A percentile compares a stretch with the other conserved stretches of the same genome.
Evolutionary conservation across 805 yeast genomes (phyloP).

Genomic region (Tetrapisispora arboricola): DNA sequence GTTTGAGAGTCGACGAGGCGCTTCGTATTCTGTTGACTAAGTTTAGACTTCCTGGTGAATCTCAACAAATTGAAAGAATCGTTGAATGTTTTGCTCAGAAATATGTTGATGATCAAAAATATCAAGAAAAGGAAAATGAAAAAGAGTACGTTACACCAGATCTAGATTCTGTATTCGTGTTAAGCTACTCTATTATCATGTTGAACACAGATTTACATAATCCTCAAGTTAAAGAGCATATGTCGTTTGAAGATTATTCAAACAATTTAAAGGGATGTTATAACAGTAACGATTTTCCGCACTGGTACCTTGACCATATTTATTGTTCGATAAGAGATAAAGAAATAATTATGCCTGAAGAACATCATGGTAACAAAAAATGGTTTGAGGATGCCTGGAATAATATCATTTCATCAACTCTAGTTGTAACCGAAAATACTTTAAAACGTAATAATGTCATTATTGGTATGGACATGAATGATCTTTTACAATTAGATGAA

Average conservation of each 20-base stretch:
- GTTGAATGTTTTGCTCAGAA: slow-evolving; percentile 78
- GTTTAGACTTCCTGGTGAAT: slow-evolving; percentile 93
- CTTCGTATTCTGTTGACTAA: slow-evolving; percentile 68
- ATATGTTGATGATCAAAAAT: slow-evolving; percentile 56
- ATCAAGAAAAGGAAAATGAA: slow-evolving; percentile 14
- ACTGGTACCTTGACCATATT: slow-evolving; percentile 74
- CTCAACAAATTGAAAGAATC: slow-evolving; percentile 90
- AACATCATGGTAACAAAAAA: slow-evolving; percentile 84
- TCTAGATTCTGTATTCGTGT: slow-evolving; percentile 76
- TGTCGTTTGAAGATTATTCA: slow-evolving; percentile 77
- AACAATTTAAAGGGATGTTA: slow-evolving; percentile 73
- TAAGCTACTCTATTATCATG: slow-evolving; percentile 88
- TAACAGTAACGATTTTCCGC: slow-evolving; percentile 59
- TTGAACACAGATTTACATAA: slow-evolving; percentile 89
- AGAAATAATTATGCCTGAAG: slow-evolving; percentile 97
- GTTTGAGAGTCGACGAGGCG: slow-evolving; percentile 86
- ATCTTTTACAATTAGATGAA: slow-evolving; percentile 51
- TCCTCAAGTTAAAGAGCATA: slow-evolving; percentile 84
- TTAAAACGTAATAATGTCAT: slow-evolving; percentile 10
- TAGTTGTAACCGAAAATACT: slow-evolving; percentile 22
- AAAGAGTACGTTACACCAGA: slow-evolving; percentile 52
- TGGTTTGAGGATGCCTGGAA: slow-evolving; percentile 89
- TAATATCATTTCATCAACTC: slow-evolving; percentile 41
- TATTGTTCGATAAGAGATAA: slow-evolving; percentile 70
- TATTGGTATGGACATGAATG: slow-evolving; percentile 16